A percentile compares a stretch with the other conserved stretches of the same genome.
Evolutionary conservation across 2,329 filamentous ascomycete species (phyloP).

Genomic region (Eutypella sp.): DNA sequence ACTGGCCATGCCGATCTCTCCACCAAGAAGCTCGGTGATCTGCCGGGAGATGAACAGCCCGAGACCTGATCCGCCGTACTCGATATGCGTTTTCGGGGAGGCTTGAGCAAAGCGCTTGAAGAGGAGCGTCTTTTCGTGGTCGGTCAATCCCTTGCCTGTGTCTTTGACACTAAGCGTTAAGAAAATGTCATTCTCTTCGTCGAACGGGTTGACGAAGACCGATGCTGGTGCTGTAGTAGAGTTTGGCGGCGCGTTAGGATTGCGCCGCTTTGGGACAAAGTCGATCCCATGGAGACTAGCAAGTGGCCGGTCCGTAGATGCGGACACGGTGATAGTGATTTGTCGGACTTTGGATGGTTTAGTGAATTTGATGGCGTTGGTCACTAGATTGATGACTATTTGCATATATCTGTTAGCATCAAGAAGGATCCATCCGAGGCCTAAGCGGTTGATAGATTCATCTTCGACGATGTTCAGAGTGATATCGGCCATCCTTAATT

Average conservation of each 20-base stretch:
- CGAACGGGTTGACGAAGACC: not conserved
- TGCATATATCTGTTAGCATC: conserved; percentile 73
- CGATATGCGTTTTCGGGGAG: conserved; percentile 68
- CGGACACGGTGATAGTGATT: conserved; percentile 45
- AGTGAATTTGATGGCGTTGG: conserved; percentile 81
- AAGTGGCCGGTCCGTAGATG: conserved; percentile 34
- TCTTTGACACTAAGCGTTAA: conserved; percentile 72
- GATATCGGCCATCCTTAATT: conserved; percentile 65
- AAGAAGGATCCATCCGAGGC: conserved; percentile 60
- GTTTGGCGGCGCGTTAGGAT: conserved; percentile 20
- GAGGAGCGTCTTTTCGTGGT: conserved; percentile 66
- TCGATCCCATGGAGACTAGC: conserved; percentile 45
- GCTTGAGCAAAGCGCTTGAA: conserved; percentile 79
- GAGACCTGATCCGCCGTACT: conserved; percentile 74
- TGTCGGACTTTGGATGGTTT: conserved; percentile 55
- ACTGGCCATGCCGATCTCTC: conserved; percentile 72
- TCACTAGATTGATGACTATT: conserved; percentile 74
- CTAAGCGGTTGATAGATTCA: conserved; percentile 51
- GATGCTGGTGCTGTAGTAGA: conserved; percentile 1
- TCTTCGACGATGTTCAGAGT: conserved; percentile 60
- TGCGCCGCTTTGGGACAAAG: conserved; percentile 53
- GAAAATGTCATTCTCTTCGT: conserved; percentile 37
- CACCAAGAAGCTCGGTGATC: conserved; percentile 73
- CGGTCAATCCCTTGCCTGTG: conserved; percentile 68
- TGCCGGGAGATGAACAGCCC: conserved; percentile 75